Conservation (phyloP, 305 asterid species). For the Plantago coronopus region DNA sequence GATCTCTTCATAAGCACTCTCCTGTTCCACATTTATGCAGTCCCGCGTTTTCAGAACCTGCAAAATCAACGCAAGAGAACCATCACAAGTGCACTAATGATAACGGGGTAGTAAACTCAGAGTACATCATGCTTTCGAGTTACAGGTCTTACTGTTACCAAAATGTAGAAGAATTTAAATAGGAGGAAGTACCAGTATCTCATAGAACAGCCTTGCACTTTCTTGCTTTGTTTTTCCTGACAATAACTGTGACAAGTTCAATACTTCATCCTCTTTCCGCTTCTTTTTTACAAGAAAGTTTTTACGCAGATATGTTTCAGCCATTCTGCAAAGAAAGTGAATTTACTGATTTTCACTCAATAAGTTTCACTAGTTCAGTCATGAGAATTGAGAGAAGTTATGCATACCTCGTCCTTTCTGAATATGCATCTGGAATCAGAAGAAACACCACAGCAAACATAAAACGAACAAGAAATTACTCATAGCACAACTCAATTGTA, state of each 20-base stretch:
- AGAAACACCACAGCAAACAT: not conserved
- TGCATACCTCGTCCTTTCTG: conserved; percentile 64
- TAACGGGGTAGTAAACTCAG: not conserved
- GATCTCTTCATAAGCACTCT: not conserved
- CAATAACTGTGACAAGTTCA: conserved; percentile 44
- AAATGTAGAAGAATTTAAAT: not conserved
- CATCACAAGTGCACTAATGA: not conserved
- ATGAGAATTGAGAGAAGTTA: conserved; percentile 3
- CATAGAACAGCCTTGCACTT: conserved; percentile 67
- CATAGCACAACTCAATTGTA: not conserved
- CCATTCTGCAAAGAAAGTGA: conserved; percentile 35
- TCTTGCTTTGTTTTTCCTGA: conserved; percentile 55
- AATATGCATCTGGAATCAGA: conserved; percentile 44
- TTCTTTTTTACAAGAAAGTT: conserved; percentile 39
- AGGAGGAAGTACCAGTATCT: conserved; percentile 52
- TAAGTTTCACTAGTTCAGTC: not conserved
- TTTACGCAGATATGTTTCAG: conserved; percentile 38
- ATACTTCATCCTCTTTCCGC: conserved; percentile 27
- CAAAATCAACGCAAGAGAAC: not conserved
- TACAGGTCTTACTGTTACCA: not conserved
- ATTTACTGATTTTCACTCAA: not conserved
- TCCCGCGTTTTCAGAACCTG: conserved; percentile 12
- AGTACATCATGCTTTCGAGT: not conserved
- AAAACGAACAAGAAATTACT: conserved; percentile 8
- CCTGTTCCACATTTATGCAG: not conserved